Base-by-base conservation (phyloP, 345 rosid genomes). In the Hibiscus syriacus region DNA sequence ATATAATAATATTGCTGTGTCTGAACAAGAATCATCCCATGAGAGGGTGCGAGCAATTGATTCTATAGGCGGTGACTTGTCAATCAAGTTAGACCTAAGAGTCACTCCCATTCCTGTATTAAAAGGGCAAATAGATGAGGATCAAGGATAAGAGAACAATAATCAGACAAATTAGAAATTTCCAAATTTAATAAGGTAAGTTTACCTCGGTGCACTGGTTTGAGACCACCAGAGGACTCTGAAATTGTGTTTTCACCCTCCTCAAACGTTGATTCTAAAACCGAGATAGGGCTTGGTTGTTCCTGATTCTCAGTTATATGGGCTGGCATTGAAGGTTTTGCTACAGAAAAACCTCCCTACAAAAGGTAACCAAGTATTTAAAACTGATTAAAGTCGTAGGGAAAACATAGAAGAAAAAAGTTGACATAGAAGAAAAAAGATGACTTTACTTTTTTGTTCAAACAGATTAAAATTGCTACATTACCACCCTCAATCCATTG, bases 231-330 rank as follows among this genome's bases (percentile, higher is more conserved):
- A 67, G 78, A 79, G 38, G 69, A 78, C 72, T 80, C 91, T 26
- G 74, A 70, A 69, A 66, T 71, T 70, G 64, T 17, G 64, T 48
- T 77, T 74, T 82, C 82, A 77, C 87, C 90, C 74, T 90, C 95
- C 62, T 85, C 88, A 30, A 91, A 94, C 38, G 79, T 79, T 4
- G 78, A 82, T 30, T 91, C 88, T 75, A 94, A 76, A 82, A 88
- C 97, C 2, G 99, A 91, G 45, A 87, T 83, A 54, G 97, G 99
- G 75, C 98, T 94, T 27, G 92, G 99, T 72, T 91, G 99, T 78
- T 89, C 97, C 79, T 81, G 94, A 84, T 81, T 90, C 78, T 86
- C 88, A 56, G 69, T 80, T 27, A 38, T 69, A 78, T 61, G 81
- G 63, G 70, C 78, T 45, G 71, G 59, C 66, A 77, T 57, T 38